Percentiles rank a stretch among this genome's conserved stretches.
Conservation (phyloP, 2,329 filamentous ascomycete genomes). For the Alternaria brassicicola region DNA sequence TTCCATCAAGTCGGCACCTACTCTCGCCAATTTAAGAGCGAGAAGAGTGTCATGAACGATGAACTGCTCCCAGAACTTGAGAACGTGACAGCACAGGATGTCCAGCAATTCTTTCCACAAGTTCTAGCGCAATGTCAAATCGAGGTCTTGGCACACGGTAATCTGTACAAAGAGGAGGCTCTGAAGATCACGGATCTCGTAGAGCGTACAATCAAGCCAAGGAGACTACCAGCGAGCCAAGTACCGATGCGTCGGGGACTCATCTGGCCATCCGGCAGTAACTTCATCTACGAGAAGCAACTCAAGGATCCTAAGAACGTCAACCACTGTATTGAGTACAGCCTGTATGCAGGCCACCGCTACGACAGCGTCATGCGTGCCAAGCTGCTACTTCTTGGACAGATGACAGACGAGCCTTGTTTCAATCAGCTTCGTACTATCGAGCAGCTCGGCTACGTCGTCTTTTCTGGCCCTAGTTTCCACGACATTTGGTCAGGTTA, state of each 20-base stretch:
- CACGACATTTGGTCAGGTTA: constrained; percentile 79
- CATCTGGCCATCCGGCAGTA: constrained; percentile 77
- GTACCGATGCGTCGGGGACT: constrained; percentile 81
- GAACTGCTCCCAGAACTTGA: constrained; percentile 79
- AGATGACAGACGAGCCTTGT: constrained; percentile 89
- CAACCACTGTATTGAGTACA: constrained; percentile 60
- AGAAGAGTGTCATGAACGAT: constrained; percentile 78
- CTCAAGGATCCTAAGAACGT: constrained; percentile 88
- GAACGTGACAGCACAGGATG: constrained; percentile 73
- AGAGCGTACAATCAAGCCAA: constrained; percentile 76
- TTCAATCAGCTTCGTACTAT: constrained; percentile 96
- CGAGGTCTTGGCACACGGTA: constrained; percentile 87
- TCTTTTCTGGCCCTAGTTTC: constrained; percentile 79
- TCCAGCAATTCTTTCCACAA: constrained; percentile 79
- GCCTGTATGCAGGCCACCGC: constrained; percentile 51
- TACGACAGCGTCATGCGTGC: constrained; percentile 72
- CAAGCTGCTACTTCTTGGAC: constrained; percentile 79
- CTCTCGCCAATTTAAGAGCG: constrained; percentile 77
- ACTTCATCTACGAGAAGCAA: constrained; percentile 80
- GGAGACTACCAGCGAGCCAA: constrained; percentile 74
- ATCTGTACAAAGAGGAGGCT: constrained; percentile 92
- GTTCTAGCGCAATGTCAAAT: constrained; percentile 83
- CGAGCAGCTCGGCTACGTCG: constrained; percentile 96
- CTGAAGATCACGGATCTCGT: constrained; percentile 83
- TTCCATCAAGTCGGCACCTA: constrained; percentile 88